Percentiles rank a stretch among this genome's conserved stretches.
Evolutionary conservation across 345 rosid genomes (phyloP).

Genomic region (Boechera divaricarpa): DNA sequence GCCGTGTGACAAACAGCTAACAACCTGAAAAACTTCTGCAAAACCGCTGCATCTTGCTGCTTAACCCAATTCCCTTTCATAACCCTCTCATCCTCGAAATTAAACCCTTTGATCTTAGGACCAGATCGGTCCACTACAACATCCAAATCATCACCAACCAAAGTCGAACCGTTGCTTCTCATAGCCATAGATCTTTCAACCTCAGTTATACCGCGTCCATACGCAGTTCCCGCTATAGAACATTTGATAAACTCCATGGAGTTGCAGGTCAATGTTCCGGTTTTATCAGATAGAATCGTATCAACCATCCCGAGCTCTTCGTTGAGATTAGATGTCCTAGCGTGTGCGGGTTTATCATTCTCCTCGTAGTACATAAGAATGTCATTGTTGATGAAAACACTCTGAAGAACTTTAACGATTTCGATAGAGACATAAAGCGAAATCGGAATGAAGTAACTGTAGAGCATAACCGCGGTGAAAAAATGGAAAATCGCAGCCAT

Average conservation of each 20-base stretch:
- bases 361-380: constrained; percentile 83
- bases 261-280: constrained; percentile 96
- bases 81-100: constrained; percentile 81
- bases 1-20: constrained; percentile 96
- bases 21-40: constrained; percentile 69
- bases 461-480: constrained; percentile 85
- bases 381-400: constrained; percentile 87
- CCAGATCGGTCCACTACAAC: constrained; percentile 48
- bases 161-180: constrained; percentile 66
- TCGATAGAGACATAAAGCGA: constrained; percentile 93
- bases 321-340: constrained; percentile 94
- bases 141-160: constrained; percentile 51
- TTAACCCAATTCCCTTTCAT: constrained; percentile 74
- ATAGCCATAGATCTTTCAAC: constrained; percentile 83
- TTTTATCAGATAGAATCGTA: constrained; percentile 88
- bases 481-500: constrained; percentile 72
- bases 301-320: constrained; percentile 99
- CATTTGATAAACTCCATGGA: constrained; percentile 96
- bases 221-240: constrained; percentile 83
- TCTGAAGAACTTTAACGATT: constrained; percentile 91
- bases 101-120: constrained; percentile 71
- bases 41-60: constrained; percentile 56
- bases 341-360: constrained; percentile 84
- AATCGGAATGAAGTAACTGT: constrained; percentile 90
- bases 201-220: constrained; percentile 86